Evolutionary conservation across 768 basidiomycete species (phyloP), one percentile per base, ranked within the genome.

Genomic region (Suillus fuscotomentosus): DNA sequence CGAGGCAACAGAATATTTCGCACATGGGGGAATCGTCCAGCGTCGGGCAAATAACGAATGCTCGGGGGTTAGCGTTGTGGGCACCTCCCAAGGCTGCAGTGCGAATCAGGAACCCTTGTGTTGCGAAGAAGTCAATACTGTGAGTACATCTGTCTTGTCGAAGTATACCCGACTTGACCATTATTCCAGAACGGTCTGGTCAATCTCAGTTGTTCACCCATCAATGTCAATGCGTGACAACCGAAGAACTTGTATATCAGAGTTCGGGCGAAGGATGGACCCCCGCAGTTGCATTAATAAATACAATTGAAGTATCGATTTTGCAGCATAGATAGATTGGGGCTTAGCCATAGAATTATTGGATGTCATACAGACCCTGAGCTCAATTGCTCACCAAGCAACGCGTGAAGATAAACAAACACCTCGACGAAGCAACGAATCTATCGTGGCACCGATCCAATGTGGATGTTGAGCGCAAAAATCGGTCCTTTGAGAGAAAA

Each of bases 101-200:
- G 74, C 74, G 10, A 61, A 47, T 63, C 70, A 71, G 22, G 73
- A 78, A 62, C 70, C 76, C 22, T 76, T 79, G 8, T 81, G 79
- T 75, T 81, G 79, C 74, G 64, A 71, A 53, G 69, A 74, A 63
- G 79, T 78, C 71, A 66, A 47, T 63, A 77, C 77, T 69, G 79
- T 80, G 65, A 71, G 77, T 70, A 15, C 17, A 22, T 24, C 6
- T 36, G 15, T 5, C 36, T 60, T 24, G 7, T 11, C 51, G 7
- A 31, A 59, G 53, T 14, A 47, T 47, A 27, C 4, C 22, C 42
- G 3, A 24, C 17, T 50, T 34, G 14, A 62, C 41, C 6, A n/a
- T 24, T 22, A 17, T 17, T 47, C 27, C 61, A 65, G 68, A 64
- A 67, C 27, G 71, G 72, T 22, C 43, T 69, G 27, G 17, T 69